phyloP scores from a whole-genome alignment of 1,139 yeast species.

The Suhomyces bribrorum region DNA sequence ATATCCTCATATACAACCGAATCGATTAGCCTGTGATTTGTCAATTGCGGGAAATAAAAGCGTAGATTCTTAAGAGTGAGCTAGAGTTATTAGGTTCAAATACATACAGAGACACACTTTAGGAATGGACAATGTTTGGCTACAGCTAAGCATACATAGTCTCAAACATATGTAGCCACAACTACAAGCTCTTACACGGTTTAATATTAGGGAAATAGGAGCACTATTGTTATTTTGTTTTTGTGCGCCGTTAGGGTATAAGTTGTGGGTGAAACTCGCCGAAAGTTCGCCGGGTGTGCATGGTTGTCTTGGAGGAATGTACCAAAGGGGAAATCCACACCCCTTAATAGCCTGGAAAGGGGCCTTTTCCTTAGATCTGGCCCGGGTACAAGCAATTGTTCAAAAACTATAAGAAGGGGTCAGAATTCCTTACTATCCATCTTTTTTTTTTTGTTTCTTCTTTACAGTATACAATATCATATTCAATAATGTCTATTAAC shows the following conservation, averaged over 20 bases:
- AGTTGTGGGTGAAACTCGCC: conserved; percentile 23
- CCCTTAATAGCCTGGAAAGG: background rate
- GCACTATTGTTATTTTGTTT: conserved; percentile 3
- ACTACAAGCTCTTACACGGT: too few species aligned
- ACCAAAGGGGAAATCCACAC: conserved; percentile 5
- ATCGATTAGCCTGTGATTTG: conserved; percentile 2
- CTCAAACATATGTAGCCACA: too few species aligned
- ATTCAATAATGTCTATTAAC: conserved; percentile 34
- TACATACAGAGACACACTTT: too few species aligned
- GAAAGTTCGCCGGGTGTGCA: conserved; percentile 28
- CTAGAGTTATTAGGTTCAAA: too few species aligned
- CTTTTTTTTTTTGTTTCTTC: background rate
- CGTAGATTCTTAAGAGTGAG: too few species aligned
- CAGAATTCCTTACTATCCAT: conserved; percentile 9
- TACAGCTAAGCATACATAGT: too few species aligned
- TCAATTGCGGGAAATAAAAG: too few species aligned
- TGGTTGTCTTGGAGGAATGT: background rate
- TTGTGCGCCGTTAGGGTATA: conserved; percentile 2
- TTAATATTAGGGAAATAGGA: too few species aligned
- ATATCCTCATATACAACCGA: background rate
- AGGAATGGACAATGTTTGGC: background rate
- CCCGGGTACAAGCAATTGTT: background rate
- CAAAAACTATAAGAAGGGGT: conserved; percentile 23
- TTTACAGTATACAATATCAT: background rate
- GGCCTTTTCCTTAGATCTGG: background rate